These are phyloP conservation scores for Melanopsichium pennsylvanicum DNA, from an alignment of 1,284 basidiomycete species.

Conservation along the genomic window DNA sequence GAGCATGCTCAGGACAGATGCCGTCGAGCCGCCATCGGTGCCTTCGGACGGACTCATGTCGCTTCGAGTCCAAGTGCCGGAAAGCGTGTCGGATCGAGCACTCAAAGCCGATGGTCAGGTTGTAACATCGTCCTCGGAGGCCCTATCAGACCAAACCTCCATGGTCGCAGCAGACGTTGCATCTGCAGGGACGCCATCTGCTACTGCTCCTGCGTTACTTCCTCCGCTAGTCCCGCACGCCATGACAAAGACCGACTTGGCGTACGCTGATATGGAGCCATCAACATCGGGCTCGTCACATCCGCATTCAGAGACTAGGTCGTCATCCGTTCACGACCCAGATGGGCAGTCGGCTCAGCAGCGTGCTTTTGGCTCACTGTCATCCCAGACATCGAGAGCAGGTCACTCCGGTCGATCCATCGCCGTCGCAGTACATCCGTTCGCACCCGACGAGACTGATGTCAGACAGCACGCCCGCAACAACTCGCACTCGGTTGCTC, in stretches of 20 bases:
- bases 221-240: conserved; percentile 24
- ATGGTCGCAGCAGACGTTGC: background rate
- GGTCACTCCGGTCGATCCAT: background rate
- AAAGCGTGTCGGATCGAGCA: conserved; percentile 10
- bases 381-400: background rate
- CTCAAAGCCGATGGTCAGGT: background rate
- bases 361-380: background rate
- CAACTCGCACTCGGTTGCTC: conserved; percentile 50
- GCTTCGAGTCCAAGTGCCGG: conserved; percentile 27
- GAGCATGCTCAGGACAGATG: background rate
- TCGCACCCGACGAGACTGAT: conserved; percentile 5
- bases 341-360: background rate
- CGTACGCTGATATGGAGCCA: too few species aligned
- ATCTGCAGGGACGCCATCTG: too few species aligned
- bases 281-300: too few species aligned
- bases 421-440: background rate
- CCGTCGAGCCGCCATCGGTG: background rate
- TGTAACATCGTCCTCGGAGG: background rate
- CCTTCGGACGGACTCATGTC: conserved; percentile 32
- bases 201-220: conserved; percentile 17
- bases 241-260: too few species aligned
- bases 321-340: background rate
- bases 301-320: too few species aligned
- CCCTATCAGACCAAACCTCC: background rate
- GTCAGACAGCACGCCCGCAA: conserved; percentile 40